These are phyloP conservation scores for Dendrothele bispora DNA, from an alignment of 768 basidiomycete genomes.

Conservation along the genomic window DNA sequence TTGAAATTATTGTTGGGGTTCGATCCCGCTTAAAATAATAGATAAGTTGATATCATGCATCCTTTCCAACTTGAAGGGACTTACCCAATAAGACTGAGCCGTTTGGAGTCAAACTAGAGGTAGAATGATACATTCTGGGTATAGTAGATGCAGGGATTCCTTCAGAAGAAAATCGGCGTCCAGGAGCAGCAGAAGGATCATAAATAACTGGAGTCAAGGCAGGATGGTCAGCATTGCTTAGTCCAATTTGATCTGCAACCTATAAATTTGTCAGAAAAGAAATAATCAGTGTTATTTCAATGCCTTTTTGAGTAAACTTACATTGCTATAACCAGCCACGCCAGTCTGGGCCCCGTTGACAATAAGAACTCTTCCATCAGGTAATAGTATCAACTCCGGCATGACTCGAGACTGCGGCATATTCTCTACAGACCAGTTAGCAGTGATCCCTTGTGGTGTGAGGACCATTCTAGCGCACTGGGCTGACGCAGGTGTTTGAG, in stretches of 20 bases:
- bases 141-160: slow-evolving; percentile 30
- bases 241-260: slow-evolving; percentile 33
- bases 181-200: slow-evolving; percentile 26
- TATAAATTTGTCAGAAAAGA: too few species aligned
- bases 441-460: slow-evolving; percentile 38
- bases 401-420: slow-evolving; percentile 41
- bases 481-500: slow-evolving; percentile 38
- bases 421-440: slow-evolving; percentile 45
- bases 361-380: slow-evolving; percentile 41
- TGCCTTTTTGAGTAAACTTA: slow-evolving; percentile 27
- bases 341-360: slow-evolving; percentile 44
- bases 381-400: slow-evolving; percentile 35
- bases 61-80: slow-evolving; percentile 6
- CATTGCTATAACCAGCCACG: slow-evolving; percentile 35
- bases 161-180: slow-evolving; percentile 27
- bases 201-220: slow-evolving; percentile 31
- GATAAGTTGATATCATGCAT: too few species aligned
- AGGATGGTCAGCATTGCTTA: slow-evolving; percentile 40
- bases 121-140: slow-evolving; percentile 34
- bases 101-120: slow-evolving; percentile 27
- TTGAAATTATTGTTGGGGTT: slow-evolving; percentile 22
- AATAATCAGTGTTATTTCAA: too few species aligned
- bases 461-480: slow-evolving; percentile 44
- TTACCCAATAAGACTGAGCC: slow-evolving; percentile 32
- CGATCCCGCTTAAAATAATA: slow-evolving; percentile 5